A percentile compares a stretch with the other conserved stretches of the same genome.
Evolutionary conservation across 345 rosid species (phyloP).

Genomic region (Salix dunnii): DNA sequence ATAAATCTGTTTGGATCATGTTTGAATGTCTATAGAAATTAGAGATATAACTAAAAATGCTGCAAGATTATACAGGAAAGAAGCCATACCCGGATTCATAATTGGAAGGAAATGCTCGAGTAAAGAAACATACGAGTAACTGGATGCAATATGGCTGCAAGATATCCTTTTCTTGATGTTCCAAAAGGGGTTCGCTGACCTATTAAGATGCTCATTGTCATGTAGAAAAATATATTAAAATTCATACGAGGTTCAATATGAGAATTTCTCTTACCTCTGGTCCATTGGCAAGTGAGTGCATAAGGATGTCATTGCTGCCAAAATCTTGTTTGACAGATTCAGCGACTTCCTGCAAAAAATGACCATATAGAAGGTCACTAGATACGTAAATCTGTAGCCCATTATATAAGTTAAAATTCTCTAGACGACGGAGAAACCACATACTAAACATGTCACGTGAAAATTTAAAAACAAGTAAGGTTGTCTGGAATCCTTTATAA

Average conservation of each 20-base stretch:
- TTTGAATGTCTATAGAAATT: not conserved
- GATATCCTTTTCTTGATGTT: constrained; percentile 93
- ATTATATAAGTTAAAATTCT: not conserved
- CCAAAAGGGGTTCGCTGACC: constrained; percentile 89
- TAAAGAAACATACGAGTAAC: constrained; percentile 84
- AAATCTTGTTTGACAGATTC: constrained; percentile 84
- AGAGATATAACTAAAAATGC: not conserved
- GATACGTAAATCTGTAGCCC: not conserved
- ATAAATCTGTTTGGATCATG: constrained; percentile 22
- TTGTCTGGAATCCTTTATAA: not conserved
- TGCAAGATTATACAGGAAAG: not conserved
- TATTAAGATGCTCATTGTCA: constrained; percentile 18
- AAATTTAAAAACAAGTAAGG: not conserved
- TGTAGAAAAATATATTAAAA: constrained; percentile 3
- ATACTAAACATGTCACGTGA: not conserved
- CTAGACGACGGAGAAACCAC: not conserved
- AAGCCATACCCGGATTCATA: constrained; percentile 76
- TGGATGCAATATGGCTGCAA: constrained; percentile 89
- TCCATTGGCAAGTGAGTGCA: constrained; percentile 94
- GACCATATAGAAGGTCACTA: not conserved
- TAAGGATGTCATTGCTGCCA: constrained; percentile 87
- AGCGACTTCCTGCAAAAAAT: constrained; percentile 62
- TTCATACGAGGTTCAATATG: not conserved
- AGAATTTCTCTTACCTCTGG: constrained; percentile 62
- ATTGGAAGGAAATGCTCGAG: constrained; percentile 86